phyloP scores from a whole-genome alignment of 176 grass and related monocot species.

The Avena atlantica region DNA sequence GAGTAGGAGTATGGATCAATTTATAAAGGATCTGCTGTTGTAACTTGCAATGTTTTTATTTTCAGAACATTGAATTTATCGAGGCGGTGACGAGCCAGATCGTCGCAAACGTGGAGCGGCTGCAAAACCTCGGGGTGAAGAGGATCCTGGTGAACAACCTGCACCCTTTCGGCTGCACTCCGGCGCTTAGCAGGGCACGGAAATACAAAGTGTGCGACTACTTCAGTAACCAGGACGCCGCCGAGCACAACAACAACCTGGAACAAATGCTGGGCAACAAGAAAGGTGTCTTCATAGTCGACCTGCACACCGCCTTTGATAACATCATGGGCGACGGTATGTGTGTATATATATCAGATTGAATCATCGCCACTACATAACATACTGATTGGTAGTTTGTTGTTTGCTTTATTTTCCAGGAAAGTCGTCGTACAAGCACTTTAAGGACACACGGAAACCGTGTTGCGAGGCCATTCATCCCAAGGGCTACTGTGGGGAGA shows the following conservation, averaged over 20 bases:
- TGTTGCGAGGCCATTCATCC: slow-evolving; percentile 37
- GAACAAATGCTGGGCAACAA: background rate
- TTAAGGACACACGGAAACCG: slow-evolving; percentile 17
- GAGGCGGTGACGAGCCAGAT: background rate
- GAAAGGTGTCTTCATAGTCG: background rate
- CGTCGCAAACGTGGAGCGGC: background rate
- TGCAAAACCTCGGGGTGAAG: background rate
- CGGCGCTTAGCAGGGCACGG: background rate
- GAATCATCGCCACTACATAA: too few species aligned
- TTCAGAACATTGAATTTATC: background rate
- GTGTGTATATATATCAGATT: too few species aligned
- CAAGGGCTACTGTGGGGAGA: slow-evolving; percentile 23
- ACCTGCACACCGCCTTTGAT: background rate
- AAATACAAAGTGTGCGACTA: slow-evolving; percentile 23
- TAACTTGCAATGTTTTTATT: too few species aligned
- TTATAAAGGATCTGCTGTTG: too few species aligned
- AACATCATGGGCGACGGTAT: slow-evolving; percentile 1
- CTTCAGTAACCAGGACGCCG: background rate
- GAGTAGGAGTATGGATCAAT: background rate
- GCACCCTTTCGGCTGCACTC: slow-evolving; percentile 51
- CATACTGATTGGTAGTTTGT: too few species aligned
- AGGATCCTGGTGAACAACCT: slow-evolving; percentile 48
- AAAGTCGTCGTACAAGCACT: background rate
- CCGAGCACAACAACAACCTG: background rate
- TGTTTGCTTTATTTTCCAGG: background rate